These are phyloP conservation scores for Diaporthe ilicicola DNA, from an alignment of 2,329 filamentous ascomycete genomes.

Conservation along the genomic window DNA sequence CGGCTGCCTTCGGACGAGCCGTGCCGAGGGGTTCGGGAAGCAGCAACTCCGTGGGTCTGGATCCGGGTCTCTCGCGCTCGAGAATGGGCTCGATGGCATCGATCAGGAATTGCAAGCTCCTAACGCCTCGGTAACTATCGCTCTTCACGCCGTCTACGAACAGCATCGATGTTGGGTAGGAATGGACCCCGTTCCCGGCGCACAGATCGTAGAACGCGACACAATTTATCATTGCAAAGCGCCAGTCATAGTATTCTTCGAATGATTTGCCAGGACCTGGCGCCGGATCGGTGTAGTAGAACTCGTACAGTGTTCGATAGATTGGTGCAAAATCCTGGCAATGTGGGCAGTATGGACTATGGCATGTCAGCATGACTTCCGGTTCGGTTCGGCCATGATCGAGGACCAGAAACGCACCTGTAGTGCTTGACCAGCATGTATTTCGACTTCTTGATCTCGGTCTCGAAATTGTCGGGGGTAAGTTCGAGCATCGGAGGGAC, in stretches of 20 bases:
- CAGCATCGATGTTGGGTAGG: conserved; percentile 80
- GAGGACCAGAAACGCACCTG: conserved; percentile 58
- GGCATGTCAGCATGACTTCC: conserved; percentile 40
- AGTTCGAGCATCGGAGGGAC: conserved; percentile 73
- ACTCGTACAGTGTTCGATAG: conserved; percentile 94
- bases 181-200: conserved; percentile 68
- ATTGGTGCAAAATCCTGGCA: conserved; percentile 83
- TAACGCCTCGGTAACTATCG: conserved; percentile 71
- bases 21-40: conserved; percentile 77
- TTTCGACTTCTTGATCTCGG: conserved; percentile 62
- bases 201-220: conserved; percentile 84
- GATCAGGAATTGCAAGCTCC: conserved; percentile 72
- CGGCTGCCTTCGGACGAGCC: conserved; percentile 33
- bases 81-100: conserved; percentile 78
- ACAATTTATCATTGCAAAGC: conserved; percentile 88
- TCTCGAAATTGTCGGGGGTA: conserved; percentile 64
- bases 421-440: conserved; percentile 70
- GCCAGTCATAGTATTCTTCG: conserved; percentile 85
- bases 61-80: conserved; percentile 82
- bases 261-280: conserved; percentile 69
- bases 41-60: conserved; percentile 72
- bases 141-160: conserved; percentile 80
- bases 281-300: conserved; percentile 87
- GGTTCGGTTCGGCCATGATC: conserved; percentile 20
- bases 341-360: conserved; percentile 71